These are phyloP conservation scores for Rhodocollybia butyracea DNA, from an alignment of 768 basidiomycete genomes.

Conservation along the genomic window DNA sequence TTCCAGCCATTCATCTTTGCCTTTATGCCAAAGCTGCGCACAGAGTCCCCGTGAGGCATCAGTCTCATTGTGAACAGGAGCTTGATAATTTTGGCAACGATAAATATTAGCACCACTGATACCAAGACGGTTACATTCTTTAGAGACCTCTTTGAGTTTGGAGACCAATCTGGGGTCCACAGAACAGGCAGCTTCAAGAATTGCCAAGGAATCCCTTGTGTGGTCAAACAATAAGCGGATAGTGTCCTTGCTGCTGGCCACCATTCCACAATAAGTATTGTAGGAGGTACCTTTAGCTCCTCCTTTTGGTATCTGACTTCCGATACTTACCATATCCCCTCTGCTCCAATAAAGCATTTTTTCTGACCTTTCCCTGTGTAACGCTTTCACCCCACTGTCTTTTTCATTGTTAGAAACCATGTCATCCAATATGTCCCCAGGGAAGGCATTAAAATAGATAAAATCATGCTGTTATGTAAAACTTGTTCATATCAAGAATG, in stretches of 20 bases:
- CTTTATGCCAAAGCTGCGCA: not conserved
- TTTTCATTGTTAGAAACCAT: not conserved
- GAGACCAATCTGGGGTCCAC: not conserved
- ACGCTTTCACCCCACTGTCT: not conserved
- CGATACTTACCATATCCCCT: not conserved
- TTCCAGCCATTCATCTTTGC: not conserved
- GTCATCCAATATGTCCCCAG: not conserved
- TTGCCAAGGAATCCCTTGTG: not conserved
- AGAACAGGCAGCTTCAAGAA: not conserved
- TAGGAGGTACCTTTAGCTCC: not conserved
- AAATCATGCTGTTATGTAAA: not conserved
- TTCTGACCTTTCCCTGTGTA: not conserved
- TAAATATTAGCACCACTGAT: not conserved
- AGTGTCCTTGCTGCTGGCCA: not conserved
- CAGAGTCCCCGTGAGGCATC: not conserved
- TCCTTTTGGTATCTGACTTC: not conserved
- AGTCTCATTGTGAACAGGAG: not conserved
- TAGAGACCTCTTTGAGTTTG: not conserved
- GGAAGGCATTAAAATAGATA: not conserved
- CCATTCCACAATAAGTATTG: not conserved
- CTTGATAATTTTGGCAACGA: not conserved
- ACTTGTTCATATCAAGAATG: not conserved
- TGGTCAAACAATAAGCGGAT: not conserved
- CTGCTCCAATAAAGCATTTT: not conserved
- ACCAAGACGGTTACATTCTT: not conserved